phyloP scores from a whole-genome alignment of 2,329 filamentous ascomycete species.

The Alternaria metachromatica region DNA sequence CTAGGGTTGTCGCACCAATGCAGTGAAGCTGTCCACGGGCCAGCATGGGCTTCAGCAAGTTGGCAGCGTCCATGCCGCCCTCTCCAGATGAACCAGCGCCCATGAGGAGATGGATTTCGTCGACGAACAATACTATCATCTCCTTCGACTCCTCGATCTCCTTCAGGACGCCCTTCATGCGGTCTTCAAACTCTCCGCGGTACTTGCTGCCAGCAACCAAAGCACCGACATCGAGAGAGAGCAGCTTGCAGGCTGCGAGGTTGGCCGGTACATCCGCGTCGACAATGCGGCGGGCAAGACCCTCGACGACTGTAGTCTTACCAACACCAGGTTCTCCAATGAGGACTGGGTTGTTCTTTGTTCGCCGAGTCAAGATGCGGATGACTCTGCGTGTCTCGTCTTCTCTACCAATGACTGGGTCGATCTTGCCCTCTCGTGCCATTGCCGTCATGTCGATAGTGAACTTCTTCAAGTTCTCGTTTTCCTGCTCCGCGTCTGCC shows the following conservation, averaged over 20 bases:
- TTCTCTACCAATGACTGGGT: constrained; percentile 95
- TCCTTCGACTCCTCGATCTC: constrained; percentile 95
- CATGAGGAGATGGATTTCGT: constrained; percentile 99
- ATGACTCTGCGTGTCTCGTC: constrained; percentile 94
- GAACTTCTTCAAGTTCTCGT: constrained; percentile 96
- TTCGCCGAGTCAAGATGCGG: constrained; percentile 88
- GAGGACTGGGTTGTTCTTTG: constrained; percentile 98
- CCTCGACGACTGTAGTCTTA: constrained; percentile 98
- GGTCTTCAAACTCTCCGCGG: constrained; percentile 96
- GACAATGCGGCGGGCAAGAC: constrained; percentile 92
- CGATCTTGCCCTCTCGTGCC: constrained; percentile 96
- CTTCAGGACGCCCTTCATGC: constrained; percentile 98
- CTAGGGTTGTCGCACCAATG: constrained; percentile 93
- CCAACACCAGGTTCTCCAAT: constrained; percentile 98
- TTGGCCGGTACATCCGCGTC: constrained; percentile 97
- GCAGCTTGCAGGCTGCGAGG: constrained; percentile 87
- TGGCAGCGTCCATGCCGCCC: constrained; percentile 98
- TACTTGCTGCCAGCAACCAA: constrained; percentile 98
- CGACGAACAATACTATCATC: constrained; percentile 96
- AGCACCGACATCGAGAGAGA: constrained; percentile 93
- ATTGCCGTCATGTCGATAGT: constrained; percentile 98
- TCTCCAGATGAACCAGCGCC: constrained; percentile 93
- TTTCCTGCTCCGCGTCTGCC: constrained; percentile 88
- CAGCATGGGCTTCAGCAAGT: constrained; percentile 97
- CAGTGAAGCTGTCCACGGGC: constrained; percentile 96